Evolutionary conservation across 2,329 filamentous ascomycete species (phyloP).

Genomic region (Alternaria sp.): DNA sequence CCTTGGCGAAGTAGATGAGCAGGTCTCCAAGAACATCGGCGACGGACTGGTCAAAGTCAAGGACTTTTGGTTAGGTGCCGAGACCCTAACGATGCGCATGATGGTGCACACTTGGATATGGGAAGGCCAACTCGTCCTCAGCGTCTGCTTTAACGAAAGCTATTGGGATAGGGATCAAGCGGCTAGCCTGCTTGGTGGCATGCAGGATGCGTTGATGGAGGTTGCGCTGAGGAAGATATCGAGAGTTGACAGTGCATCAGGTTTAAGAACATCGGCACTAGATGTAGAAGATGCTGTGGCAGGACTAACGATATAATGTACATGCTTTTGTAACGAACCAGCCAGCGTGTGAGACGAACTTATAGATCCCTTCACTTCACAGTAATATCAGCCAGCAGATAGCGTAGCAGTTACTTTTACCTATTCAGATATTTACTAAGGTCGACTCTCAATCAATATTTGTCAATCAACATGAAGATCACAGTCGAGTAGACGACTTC

Average conservation of each 20-base stretch:
- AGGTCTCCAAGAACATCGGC: slow-evolving; percentile 23
- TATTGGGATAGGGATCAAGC: slow-evolving; percentile 30
- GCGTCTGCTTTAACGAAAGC: slow-evolving; percentile 33
- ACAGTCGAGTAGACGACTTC: too few species aligned
- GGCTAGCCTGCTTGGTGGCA: slow-evolving; percentile 19
- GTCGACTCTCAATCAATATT: too few species aligned
- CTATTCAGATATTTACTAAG: too few species aligned
- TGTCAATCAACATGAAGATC: too few species aligned
- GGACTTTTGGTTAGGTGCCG: slow-evolving; percentile 35
- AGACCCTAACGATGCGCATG: slow-evolving; percentile 33
- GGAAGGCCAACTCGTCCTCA: slow-evolving; percentile 29
- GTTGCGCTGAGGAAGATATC: slow-evolving; percentile 11
- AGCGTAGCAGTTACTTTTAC: too few species aligned
- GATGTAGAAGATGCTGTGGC: not conserved
- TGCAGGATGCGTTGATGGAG: slow-evolving; percentile 26
- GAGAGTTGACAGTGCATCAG: not conserved
- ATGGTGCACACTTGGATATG: slow-evolving; percentile 38
- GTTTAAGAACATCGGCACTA: not conserved
- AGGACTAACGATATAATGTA: not conserved
- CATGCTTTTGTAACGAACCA: too few species aligned
- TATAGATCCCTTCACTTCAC: too few species aligned
- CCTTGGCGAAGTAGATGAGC: slow-evolving; percentile 29
- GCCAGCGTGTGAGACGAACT: too few species aligned
- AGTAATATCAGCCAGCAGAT: too few species aligned
- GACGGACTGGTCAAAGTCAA: slow-evolving; percentile 26